These are phyloP conservation scores for Pseudoscleropodium purum DNA, from an alignment of 225 moss, liverwort and hornwort genomes.

Conservation along the genomic window DNA sequence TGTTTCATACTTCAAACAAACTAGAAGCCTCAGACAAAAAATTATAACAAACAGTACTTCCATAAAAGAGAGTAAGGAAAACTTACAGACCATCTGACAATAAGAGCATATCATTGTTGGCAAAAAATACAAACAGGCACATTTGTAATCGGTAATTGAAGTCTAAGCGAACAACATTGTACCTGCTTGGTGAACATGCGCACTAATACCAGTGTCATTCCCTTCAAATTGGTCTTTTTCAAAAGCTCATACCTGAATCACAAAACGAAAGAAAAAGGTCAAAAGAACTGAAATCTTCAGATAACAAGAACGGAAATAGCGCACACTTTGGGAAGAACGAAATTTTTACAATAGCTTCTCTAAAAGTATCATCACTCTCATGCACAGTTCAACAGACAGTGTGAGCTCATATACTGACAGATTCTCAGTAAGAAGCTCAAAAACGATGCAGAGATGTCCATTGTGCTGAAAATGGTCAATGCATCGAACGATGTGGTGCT, in stretches of 20 bases:
- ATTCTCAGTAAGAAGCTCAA: conserved; percentile 41
- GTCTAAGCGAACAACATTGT: neutral
- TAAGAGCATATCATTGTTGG: neutral
- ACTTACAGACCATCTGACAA: neutral
- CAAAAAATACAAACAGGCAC: neutral
- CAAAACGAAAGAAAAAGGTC: neutral
- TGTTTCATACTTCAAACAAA: neutral
- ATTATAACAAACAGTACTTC: neutral
- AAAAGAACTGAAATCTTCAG: neutral
- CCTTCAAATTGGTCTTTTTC: conserved; percentile 67
- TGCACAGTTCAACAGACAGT: neutral
- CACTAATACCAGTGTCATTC: conserved; percentile 73
- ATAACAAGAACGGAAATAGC: neutral
- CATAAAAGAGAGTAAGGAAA: neutral
- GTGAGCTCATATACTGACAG: conserved; percentile 18
- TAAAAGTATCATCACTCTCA: neutral
- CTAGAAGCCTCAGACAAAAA: neutral
- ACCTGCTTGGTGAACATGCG: conserved; percentile 86
- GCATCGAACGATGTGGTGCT: conserved; percentile 38
- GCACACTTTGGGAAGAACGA: neutral
- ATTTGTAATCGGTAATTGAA: neutral
- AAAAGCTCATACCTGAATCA: conserved; percentile 66
- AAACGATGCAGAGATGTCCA: conserved; percentile 52
- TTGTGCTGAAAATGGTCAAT: conserved; percentile 46
- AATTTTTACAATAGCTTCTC: neutral